A percentile compares a stretch with the other conserved stretches of the same genome.
phyloP scores from a whole-genome alignment of 176 grass and related monocot genomes.

The Hordeum marinum region DNA sequence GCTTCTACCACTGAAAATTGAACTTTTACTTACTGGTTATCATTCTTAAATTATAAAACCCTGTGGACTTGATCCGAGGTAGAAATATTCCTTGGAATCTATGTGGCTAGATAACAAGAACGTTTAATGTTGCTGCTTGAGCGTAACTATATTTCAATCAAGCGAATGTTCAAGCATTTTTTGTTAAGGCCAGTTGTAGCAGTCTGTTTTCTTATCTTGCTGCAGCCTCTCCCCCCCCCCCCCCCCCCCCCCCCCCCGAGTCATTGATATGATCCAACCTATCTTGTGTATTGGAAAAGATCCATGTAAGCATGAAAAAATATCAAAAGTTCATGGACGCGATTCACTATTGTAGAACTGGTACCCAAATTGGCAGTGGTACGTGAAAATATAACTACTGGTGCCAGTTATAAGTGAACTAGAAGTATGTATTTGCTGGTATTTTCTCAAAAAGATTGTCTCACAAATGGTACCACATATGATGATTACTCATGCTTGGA shows the following conservation, averaged over 20 bases:
- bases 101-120: background rate
- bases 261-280: background rate
- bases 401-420: background rate
- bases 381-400: background rate
- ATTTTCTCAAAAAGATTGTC: background rate
- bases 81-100: background rate
- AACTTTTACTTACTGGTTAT: background rate
- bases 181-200: background rate
- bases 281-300: background rate
- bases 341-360: background rate
- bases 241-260: background rate
- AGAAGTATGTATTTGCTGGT: background rate
- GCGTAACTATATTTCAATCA: background rate
- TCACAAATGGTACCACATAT: background rate
- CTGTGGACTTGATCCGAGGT: background rate
- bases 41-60: background rate
- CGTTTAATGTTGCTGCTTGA: background rate
- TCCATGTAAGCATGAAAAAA: background rate
- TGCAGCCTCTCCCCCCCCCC: background rate
- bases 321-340: background rate
- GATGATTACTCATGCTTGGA: background rate
- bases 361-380: background rate
- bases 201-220: background rate
- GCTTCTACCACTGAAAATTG: background rate
- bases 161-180: background rate